A percentile compares a stretch with the other conserved stretches of the same genome.
These are phyloP conservation scores for Russula sp. DNA, from an alignment of 768 basidiomycete species.

Conservation along the genomic window DNA sequence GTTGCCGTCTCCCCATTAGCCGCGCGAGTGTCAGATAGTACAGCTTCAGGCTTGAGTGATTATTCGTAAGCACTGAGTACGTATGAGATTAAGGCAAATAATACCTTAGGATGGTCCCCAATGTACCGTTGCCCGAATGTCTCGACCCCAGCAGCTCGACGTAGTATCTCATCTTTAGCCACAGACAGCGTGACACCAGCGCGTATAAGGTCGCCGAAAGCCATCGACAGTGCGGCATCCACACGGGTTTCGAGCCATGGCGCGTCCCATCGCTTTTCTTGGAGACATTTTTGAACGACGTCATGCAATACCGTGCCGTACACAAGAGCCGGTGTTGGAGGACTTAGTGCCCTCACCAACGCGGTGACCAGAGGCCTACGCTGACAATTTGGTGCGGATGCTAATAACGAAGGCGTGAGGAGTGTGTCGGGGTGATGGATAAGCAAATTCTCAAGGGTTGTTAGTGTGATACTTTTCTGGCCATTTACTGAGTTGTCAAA, in stretches of 20 bases:
- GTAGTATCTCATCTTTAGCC: constrained; percentile 61
- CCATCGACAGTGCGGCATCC: constrained; percentile 50
- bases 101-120: constrained; percentile 59
- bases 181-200: constrained; percentile 56
- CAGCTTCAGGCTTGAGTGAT: constrained; percentile 52
- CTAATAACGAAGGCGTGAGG: constrained; percentile 84
- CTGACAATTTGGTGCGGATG: constrained; percentile 76
- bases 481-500: constrained; percentile 34
- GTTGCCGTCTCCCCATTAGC: constrained; percentile 46
- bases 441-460: constrained; percentile 62
- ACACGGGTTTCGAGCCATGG: constrained; percentile 59
- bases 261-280: constrained; percentile 58
- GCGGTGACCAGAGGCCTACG: constrained; percentile 81
- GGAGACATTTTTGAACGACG: constrained; percentile 79
- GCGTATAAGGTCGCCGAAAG: constrained; percentile 60
- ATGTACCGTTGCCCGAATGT: constrained; percentile 69
- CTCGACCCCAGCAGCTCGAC: constrained; percentile 61
- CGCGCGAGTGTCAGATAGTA: constrained; percentile 66
- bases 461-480: constrained; percentile 50
- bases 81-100: constrained; percentile 22
- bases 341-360: constrained; percentile 56
- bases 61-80: constrained; percentile 12
- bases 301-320: constrained; percentile 96
- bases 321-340: constrained; percentile 63
- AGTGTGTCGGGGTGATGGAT: constrained; percentile 92